These are phyloP conservation scores for Penicillium freii DNA, from an alignment of 2,329 filamentous ascomycete genomes.

Conservation along the genomic window DNA sequence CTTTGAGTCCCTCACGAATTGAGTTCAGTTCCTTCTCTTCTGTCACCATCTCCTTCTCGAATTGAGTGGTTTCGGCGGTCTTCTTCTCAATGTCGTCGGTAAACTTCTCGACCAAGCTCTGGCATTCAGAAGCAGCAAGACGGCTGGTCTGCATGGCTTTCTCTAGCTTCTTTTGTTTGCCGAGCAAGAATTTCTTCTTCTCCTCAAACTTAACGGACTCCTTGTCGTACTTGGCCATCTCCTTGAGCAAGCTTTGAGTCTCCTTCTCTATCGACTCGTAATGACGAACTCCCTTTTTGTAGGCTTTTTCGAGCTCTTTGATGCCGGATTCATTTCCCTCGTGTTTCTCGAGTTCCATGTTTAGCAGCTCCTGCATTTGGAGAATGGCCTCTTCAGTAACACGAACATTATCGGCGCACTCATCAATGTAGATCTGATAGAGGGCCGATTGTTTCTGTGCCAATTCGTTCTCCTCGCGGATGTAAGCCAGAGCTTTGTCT, in stretches of 20 bases:
- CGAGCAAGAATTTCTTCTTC: slow-evolving; percentile 87
- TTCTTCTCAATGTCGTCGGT: slow-evolving; percentile 74
- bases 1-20: slow-evolving; percentile 86
- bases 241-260: slow-evolving; percentile 74
- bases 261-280: slow-evolving; percentile 80
- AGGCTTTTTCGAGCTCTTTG: slow-evolving; percentile 81
- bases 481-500: slow-evolving; percentile 83
- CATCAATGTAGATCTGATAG: slow-evolving; percentile 86
- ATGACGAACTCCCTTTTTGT: slow-evolving; percentile 77
- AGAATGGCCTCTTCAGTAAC: slow-evolving; percentile 86
- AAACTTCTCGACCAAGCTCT: slow-evolving; percentile 75
- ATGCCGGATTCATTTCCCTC: slow-evolving; percentile 86
- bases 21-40: slow-evolving; percentile 79
- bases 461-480: slow-evolving; percentile 91
- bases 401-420: slow-evolving; percentile 82
- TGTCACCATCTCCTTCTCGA: slow-evolving; percentile 71
- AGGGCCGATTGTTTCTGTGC: slow-evolving; percentile 83
- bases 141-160: slow-evolving; percentile 79
- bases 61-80: slow-evolving; percentile 66
- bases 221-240: slow-evolving; percentile 91
- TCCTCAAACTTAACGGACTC: slow-evolving; percentile 97
- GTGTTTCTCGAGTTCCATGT: slow-evolving; percentile 87
- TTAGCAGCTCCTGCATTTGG: slow-evolving; percentile 85
- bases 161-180: slow-evolving; percentile 92
- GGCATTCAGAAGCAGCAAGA: slow-evolving; percentile 69